Base-by-base conservation (phyloP, 2,329 filamentous ascomycete species). In the Camillea tinctor region DNA sequence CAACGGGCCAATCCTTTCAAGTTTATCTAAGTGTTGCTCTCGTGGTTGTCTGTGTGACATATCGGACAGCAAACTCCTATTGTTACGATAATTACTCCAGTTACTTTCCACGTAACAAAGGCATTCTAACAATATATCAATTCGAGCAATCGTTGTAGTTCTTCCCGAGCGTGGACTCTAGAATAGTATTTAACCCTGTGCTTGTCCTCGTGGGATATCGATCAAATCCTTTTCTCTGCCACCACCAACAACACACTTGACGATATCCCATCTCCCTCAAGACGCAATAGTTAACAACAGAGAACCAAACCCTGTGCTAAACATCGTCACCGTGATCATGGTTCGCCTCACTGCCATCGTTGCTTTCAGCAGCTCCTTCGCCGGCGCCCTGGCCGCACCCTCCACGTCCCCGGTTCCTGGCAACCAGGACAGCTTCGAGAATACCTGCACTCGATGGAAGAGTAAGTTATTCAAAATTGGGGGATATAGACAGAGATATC, bases 361-460 rank as follows among this genome's bases (percentile, higher is more conserved):
- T 50, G 49, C 22, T 21, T n/a, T 56, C 17, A 30, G 19, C 44
- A 48, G 17, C 55, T 23, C 52, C 54, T 7, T 48, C 24, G 19
- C 26, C 23, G 26, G 4, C 7, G 23, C 51, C 17, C 23, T 36
- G 20, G 50, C 56, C 6, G 15, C 49, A 11, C 40, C 50, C 24
- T 17, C 26, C 1, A 11, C 22, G 17, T 13, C 19, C 20, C 20
- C 13, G 9, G 50, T 13, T 44, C 58, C 55, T 54, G 50, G 50
- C 24, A 56, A 50, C 21, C 17, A 56, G 21, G 23, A 61, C 26
- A 53, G 56, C 26, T 59, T 61, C 22, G 53, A 48, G 1, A 30
- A 56, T 50, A 54, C 23, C n/a, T 61, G 60, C 54, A 52, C 49
- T 1, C 40, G 6, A 2, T 44, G 36, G 36, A 44, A 44, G 17